phyloP scores from a whole-genome alignment of 345 rosid species.

The Brassica juncea region DNA sequence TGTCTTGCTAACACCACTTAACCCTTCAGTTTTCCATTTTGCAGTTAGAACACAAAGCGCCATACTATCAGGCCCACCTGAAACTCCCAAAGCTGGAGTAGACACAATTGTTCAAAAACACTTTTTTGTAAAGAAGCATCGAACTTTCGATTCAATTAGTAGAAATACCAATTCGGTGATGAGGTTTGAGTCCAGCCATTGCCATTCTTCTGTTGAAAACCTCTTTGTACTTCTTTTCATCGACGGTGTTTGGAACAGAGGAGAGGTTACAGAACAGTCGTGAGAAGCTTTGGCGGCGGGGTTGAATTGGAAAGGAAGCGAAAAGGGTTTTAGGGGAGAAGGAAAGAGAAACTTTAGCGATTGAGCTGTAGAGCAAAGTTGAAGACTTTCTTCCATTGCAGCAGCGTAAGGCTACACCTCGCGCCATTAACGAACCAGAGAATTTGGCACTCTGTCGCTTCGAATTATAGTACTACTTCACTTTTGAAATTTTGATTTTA shows the following conservation, averaged over 20 bases:
- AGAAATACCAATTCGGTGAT: slow-evolving; percentile 72
- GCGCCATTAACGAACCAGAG: slow-evolving; percentile 47
- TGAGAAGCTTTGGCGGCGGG: slow-evolving; percentile 30
- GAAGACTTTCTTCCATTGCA: slow-evolving; percentile 44
- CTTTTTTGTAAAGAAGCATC: neutral
- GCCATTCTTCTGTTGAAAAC: slow-evolving; percentile 72
- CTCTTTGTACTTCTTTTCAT: slow-evolving; percentile 47
- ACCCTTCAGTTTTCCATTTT: slow-evolving; percentile 67
- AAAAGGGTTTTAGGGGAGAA: slow-evolving; percentile 34
- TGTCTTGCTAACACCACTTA: slow-evolving; percentile 29
- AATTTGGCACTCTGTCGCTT: neutral
- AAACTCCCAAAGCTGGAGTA: slow-evolving; percentile 75
- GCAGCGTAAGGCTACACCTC: slow-evolving; percentile 43
- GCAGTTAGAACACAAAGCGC: slow-evolving; percentile 83
- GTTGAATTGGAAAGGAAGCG: slow-evolving; percentile 22
- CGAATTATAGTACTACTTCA: neutral
- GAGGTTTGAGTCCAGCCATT: slow-evolving; percentile 82
- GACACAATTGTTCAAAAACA: neutral
- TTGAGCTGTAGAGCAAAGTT: slow-evolving; percentile 31
- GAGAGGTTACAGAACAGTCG: slow-evolving; percentile 51
- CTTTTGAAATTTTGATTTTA: neutral
- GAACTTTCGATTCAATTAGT: slow-evolving; percentile 17
- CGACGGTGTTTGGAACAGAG: slow-evolving; percentile 38
- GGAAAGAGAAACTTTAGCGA: slow-evolving; percentile 39
- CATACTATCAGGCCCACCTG: slow-evolving; percentile 97